These are phyloP conservation scores for Flaveria brownii DNA, from an alignment of 129 eudicot genomes.

Conservation along the genomic window DNA sequence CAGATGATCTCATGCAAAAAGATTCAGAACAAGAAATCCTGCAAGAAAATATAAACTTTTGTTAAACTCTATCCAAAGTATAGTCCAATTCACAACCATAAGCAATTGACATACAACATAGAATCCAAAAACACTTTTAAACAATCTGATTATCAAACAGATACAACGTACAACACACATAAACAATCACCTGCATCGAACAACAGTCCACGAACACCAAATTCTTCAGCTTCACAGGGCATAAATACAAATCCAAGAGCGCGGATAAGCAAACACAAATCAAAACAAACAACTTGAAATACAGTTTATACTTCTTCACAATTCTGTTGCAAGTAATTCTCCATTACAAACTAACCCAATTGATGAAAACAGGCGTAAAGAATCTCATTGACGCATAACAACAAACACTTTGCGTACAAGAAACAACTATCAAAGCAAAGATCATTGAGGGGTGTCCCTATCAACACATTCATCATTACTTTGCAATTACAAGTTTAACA, in stretches of 20 bases:
- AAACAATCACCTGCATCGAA: conserved; percentile 22
- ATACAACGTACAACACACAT: background rate
- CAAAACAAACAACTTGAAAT: conserved; percentile 14
- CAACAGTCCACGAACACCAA: background rate
- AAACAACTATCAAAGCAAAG: conserved; percentile 20
- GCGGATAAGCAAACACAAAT: conserved; percentile 14
- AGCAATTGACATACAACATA: conserved; percentile 4
- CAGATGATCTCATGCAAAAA: conserved; percentile 25
- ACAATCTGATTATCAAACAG: conserved; percentile 20
- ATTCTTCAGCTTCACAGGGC: background rate
- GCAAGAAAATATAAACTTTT: conserved; percentile 5
- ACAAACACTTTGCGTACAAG: conserved; percentile 44
- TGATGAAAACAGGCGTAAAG: conserved; percentile 29
- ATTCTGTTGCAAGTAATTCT: conserved; percentile 38
- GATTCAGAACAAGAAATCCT: conserved; percentile 31
- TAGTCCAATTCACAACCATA: background rate
- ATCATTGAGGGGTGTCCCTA: conserved; percentile 19
- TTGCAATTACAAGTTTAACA: background rate
- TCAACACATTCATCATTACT: conserved; percentile 35
- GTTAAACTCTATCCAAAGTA: conserved; percentile 13
- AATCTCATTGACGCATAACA: conserved; percentile 22
- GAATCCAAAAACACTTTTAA: conserved; percentile 3
- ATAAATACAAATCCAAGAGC: conserved; percentile 3
- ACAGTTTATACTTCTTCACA: background rate
- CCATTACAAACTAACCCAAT: conserved; percentile 23